Evolutionary conservation across 2,329 filamentous ascomycete species (phyloP).

Genomic region (Harringtonia lauricola): DNA sequence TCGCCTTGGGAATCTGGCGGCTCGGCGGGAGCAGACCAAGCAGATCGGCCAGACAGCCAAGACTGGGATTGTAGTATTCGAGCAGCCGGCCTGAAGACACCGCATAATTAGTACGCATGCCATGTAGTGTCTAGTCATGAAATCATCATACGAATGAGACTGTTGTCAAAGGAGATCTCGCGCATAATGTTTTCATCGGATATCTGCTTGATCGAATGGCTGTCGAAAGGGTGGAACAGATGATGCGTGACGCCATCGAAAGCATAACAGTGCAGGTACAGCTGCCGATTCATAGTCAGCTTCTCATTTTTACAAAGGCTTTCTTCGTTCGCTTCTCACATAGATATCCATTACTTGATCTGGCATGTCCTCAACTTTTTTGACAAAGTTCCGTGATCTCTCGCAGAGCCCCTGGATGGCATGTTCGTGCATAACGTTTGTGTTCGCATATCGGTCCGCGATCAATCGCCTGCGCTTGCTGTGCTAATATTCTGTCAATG

Average conservation of each 20-base stretch:
- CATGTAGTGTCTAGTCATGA: neutral
- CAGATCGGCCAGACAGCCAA: slow-evolving; percentile 33
- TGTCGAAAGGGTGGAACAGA: slow-evolving; percentile 55
- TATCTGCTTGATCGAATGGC: slow-evolving; percentile 41
- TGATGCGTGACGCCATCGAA: slow-evolving; percentile 59
- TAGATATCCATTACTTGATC: slow-evolving; percentile 45
- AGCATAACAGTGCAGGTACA: slow-evolving; percentile 51
- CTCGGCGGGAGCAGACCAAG: slow-evolving; percentile 38
- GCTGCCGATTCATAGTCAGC: neutral
- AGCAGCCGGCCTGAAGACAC: slow-evolving; percentile 41
- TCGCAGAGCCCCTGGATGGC: slow-evolving; percentile 46
- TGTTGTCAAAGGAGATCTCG: slow-evolving; percentile 56
- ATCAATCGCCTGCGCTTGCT: slow-evolving; percentile 49
- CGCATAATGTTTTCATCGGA: slow-evolving; percentile 56
- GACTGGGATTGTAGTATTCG: slow-evolving; percentile 40
- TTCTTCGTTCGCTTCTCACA: slow-evolving; percentile 25
- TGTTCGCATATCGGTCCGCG: slow-evolving; percentile 57
- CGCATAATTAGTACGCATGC: too few relatives aligned
- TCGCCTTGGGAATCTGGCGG: slow-evolving; percentile 45
- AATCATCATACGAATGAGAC: slow-evolving; percentile 44
- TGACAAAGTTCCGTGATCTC: slow-evolving; percentile 42
- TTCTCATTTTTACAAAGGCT: neutral
- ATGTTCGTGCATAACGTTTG: slow-evolving; percentile 46
- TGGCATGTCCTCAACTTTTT: slow-evolving; percentile 33
- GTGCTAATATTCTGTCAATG: slow-evolving; percentile 30